Percentiles rank a stretch among this genome's conserved stretches.
Conservation (phyloP, 176 grass and related monocot species). For the Raddia guianensis region DNA sequence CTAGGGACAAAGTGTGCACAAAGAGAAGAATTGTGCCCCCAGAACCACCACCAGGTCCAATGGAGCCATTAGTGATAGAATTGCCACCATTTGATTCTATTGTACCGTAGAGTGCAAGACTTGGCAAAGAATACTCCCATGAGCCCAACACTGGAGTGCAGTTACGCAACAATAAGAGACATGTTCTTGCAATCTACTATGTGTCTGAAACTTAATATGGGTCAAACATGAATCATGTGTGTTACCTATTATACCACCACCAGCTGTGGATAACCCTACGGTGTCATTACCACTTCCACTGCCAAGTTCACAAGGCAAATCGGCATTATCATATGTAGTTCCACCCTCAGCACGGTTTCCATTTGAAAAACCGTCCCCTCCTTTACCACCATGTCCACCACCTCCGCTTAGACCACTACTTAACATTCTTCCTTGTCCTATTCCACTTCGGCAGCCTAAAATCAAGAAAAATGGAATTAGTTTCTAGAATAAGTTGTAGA, state of each 20-base stretch:
- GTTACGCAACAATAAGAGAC: conserved; percentile 35
- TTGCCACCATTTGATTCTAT: conserved; percentile 90
- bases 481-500: background rate
- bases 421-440: conserved; percentile 75
- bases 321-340: conserved; percentile 69
- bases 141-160: conserved; percentile 86
- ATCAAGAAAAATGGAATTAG: conserved; percentile 35
- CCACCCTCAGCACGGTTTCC: conserved; percentile 64
- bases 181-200: conserved; percentile 11
- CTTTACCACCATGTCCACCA: conserved; percentile 96
- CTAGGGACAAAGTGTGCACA: conserved; percentile 69
- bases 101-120: conserved; percentile 69
- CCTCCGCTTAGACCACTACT: conserved; percentile 72
- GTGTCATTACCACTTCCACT: conserved; percentile 96
- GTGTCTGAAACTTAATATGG: conserved; percentile 8
- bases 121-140: conserved; percentile 81
- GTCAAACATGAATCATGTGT: conserved; percentile 18
- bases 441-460: conserved; percentile 86
- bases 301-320: conserved; percentile 97
- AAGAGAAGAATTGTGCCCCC: conserved; percentile 97
- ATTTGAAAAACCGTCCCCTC: conserved; percentile 59
- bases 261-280: conserved; percentile 66
- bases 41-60: conserved; percentile 90
- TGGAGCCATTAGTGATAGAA: conserved; percentile 48
- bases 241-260: conserved; percentile 96